These are phyloP conservation scores for Chlorociboria aeruginascens DNA, from an alignment of 495 filamentous ascomycete species.

Conservation along the genomic window DNA sequence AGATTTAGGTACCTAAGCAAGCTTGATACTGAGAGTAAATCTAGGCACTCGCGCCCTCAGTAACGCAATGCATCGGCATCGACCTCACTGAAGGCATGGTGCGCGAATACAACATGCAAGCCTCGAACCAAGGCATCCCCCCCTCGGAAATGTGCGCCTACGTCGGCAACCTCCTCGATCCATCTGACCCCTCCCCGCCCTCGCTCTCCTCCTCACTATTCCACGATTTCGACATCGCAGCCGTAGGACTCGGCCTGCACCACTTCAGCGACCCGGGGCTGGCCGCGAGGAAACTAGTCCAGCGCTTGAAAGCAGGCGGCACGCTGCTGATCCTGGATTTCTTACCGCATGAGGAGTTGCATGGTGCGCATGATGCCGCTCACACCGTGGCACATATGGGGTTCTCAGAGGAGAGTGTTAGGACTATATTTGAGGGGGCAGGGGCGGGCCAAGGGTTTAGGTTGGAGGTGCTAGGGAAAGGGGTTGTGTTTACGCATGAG, in stretches of 20 bases:
- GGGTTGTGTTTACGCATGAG: constrained; percentile 13
- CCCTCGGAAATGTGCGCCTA: constrained; percentile 16
- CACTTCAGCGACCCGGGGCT: constrained; percentile 17
- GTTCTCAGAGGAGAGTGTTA: constrained; percentile 13
- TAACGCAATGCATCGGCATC: constrained; percentile 15
- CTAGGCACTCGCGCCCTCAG: constrained; percentile 17
- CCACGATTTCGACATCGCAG: constrained; percentile 19
- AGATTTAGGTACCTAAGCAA: neutral
- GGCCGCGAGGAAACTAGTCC: constrained; percentile 14
- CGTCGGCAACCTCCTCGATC: constrained; percentile 15
- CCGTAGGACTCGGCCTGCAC: constrained; percentile 18
- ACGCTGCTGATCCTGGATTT: constrained; percentile 21
- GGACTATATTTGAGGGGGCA: constrained; percentile 15
- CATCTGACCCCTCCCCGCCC: constrained; percentile 1
- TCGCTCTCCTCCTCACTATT: constrained; percentile 6
- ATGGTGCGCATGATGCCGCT: constrained; percentile 1
- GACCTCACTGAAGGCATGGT: constrained; percentile 20
- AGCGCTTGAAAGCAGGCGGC: constrained; percentile 34
- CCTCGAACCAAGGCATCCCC: constrained; percentile 17
- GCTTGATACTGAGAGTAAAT: neutral
- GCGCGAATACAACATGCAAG: constrained; percentile 14
- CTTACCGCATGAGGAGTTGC: constrained; percentile 14
- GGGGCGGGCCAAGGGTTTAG: constrained; percentile 11
- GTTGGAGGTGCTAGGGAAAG: constrained; percentile 13
- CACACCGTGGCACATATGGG: constrained; percentile 17